Evolutionary conservation across 257 asterid species (phyloP), one percentile per base, ranked within the genome.

Genomic region (Galeopsis tetrahit): DNA sequence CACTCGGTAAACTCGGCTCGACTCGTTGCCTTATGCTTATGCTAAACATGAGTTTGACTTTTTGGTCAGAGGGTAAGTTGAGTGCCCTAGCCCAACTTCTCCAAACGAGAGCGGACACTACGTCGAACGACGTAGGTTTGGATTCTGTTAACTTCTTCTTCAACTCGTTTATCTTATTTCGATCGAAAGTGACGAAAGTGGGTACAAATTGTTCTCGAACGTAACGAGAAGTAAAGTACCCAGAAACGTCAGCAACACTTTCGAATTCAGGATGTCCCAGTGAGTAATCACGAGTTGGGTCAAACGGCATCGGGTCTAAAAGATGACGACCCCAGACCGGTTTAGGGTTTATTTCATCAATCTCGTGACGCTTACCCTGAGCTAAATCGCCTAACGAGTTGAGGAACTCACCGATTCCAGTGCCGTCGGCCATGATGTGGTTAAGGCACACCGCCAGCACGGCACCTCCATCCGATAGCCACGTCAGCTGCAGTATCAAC

Each of bases 401-500:
- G 67, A 90, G 95, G 69, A 90, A 88, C 71, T 82, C 79, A 15
- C 77, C 88, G 5, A 90, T 76, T 3, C 96, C 96, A 39, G 80
- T 65, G 42, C 95, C 96, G 63, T 90, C 96, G 31, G 78, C 69
- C 2, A 90, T 11, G 70, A 93, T 86, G 74, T 88, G 96, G 74
- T 74, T 90, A 3, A 88, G 80, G 1, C 91, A 91, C 0, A 79
- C 82, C 0, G 84, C 89, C 64, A 90, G 72, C 56, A 85, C 71
- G 72, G 88, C 95, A 7, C 83, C 88, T 2, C 88, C 88, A 11
- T 86, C 96, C 0, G 83, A 68, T 0, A 86, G 86, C 95, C 96
- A 88, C 32, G 96, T 90, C 71, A 90, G 86, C 89, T 90, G 95
- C 11, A 86, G 79, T 0, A 88, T 92, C 4, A 88, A 66, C 1